Evolutionary conservation across 2,329 filamentous ascomycete genomes (phyloP).

Genomic region (Daldinia sp.): DNA sequence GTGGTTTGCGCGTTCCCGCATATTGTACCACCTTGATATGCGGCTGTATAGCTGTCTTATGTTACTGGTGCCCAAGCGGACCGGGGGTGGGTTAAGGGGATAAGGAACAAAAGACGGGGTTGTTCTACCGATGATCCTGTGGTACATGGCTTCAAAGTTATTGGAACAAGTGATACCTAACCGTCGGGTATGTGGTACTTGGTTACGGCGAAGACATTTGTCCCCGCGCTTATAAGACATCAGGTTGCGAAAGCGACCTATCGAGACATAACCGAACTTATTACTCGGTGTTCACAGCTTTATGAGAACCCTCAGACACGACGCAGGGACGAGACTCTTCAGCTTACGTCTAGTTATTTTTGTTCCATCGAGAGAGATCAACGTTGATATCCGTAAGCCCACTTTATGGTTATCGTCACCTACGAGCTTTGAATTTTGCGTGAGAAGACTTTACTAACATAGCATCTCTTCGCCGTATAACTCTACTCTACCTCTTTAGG

Average conservation of each 20-base stretch:
- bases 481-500: not conserved
- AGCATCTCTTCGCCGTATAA: too few relatives aligned
- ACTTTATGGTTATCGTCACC: too few relatives aligned
- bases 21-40: conserved; percentile 27
- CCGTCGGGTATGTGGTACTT: conserved; percentile 24
- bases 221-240: conserved; percentile 4
- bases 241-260: conserved; percentile 4
- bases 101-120: too few relatives aligned
- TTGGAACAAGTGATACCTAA: conserved; percentile 20
- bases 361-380: not conserved
- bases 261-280: conserved; percentile 4
- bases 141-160: conserved; percentile 21
- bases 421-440: not conserved
- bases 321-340: conserved; percentile 13
- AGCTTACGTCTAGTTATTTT: conserved; percentile 1
- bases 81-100: too few relatives aligned
- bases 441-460: not conserved
- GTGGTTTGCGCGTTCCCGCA: conserved; percentile 35
- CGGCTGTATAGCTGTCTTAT: conserved; percentile 30
- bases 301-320: not conserved
- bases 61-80: conserved; percentile 13
- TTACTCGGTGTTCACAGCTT: conserved; percentile 8
- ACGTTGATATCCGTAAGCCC: not conserved
- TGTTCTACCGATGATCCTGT: conserved; percentile 6
- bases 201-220: conserved; percentile 6